Evolutionary conservation across 352 stramenopile species (phyloP), one percentile per base, ranked within the genome.

Genomic region (Phytophthora rubi): DNA sequence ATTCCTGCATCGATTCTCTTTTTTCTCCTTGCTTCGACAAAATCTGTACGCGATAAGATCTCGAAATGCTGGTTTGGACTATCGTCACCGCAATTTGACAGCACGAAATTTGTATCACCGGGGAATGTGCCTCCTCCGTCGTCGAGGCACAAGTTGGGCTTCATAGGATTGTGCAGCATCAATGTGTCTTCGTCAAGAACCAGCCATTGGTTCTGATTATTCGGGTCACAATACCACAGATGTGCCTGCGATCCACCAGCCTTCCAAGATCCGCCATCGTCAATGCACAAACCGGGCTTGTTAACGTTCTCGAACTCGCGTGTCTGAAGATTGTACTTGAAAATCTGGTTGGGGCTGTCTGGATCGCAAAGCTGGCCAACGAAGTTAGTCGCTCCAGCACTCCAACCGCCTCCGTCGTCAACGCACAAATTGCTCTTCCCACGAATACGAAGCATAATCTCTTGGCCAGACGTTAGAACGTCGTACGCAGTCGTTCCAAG

Each of bases 401-500:
- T 55, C 44, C 63, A 75, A 18, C 68, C 63, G 47, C 63, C 72
- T 7, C 75, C 75, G 35, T 82, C 75, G 21, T 82, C 75, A 16
- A 82, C 32, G 39, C 75, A 82, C 10, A 81, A 12, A 13, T 71
- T 70, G 16, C 64, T 68, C 39, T 78, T 77, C 0, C 66, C 58
- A 4, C 60, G 55, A 30, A 66, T 12, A 23, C 70, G 70, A 32
- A 78, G 37, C 60, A 78, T 57, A 32, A 72, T 53, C 21, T 76
- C 57, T 65, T 71, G 54, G n/a, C 53, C 66, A 32, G 70, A 63
- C 18, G 30, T 13, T 26, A 76, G 21, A 15, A 57, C 44, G 21
- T 76, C 64, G 23, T 65, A 62, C 1, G 56, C 5, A 23, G 65
- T 61, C 7, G 39, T n/a, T 13, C 54, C 64, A n/a, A 55, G 4